These are phyloP conservation scores for Pinus tabuliformis DNA, from an alignment of 75 land plant genomes.

Conservation along the genomic window DNA sequence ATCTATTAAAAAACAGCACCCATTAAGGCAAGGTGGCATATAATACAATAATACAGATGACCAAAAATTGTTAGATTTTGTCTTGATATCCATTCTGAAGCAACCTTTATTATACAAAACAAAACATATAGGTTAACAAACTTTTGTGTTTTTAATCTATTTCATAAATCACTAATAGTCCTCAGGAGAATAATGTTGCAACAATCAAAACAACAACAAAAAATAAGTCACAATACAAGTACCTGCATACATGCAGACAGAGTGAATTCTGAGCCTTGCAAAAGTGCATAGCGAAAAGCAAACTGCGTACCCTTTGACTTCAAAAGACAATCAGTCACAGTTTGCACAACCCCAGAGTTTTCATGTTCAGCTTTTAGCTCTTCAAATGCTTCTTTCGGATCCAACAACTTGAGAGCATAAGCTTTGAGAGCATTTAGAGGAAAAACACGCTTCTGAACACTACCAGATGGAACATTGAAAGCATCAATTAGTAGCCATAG, in stretches of 20 bases:
- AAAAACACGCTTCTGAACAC: conserved; percentile 36
- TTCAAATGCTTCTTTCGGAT: conserved; percentile 27
- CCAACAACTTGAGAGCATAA: conserved; percentile 22
- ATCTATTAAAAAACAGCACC: too few relatives aligned
- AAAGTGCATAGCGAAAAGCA: conserved; percentile 66
- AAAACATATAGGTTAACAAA: too few relatives aligned
- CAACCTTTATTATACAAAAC: too few relatives aligned
- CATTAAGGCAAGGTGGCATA: too few relatives aligned
- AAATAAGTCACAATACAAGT: background rate
- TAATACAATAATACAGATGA: too few relatives aligned
- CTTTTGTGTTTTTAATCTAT: too few relatives aligned
- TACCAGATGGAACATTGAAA: conserved; percentile 41
- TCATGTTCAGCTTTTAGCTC: conserved; percentile 30
- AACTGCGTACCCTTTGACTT: conserved; percentile 74
- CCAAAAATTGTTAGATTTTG: too few relatives aligned
- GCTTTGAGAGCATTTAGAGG: conserved; percentile 52
- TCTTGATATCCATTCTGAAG: too few relatives aligned
- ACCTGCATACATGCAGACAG: conserved; percentile 81
- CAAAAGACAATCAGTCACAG: conserved; percentile 51
- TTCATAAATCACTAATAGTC: too few relatives aligned
- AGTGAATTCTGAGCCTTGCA: conserved; percentile 74
- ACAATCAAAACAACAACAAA: too few relatives aligned
- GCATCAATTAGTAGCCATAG: conserved; percentile 79
- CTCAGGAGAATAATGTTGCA: too few relatives aligned
- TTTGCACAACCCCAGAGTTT: conserved; percentile 37